Base-by-base conservation (phyloP, 208 protist genomes). In the Endotrypanum monterogeii region DNA sequence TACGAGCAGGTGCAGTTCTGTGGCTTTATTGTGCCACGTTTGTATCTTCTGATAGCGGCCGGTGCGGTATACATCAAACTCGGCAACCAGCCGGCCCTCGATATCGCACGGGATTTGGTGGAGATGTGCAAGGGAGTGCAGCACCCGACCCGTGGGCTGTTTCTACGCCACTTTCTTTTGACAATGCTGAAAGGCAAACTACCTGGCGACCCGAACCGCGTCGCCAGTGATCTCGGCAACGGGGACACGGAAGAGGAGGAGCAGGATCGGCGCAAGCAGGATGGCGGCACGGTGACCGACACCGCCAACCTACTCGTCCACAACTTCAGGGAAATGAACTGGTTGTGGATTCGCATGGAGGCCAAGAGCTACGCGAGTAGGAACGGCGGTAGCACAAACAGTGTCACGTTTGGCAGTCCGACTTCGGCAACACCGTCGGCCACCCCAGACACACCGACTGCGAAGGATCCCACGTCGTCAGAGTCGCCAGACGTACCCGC, bases 51-150 rank as follows among this genome's bases (percentile, higher is more conserved):
- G n/a, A 94, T 99, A 56, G 97, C 90, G 8, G 97, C 99, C 8
- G 99, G 98, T 44, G 76, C 92, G 23, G 94, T 99, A 54, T 99
- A 98, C 79, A 98, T 99, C 51, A 86, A 96, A 68, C 84, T 89
- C 5, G 90, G 97, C 12, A 69, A 82, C n/a, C 67, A 93, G 63
- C 96, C 96, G 6, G 90, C 91, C 12, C 91, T 98, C 70, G 98
- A 99, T 73, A 94, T 99, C 32, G 78, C 99, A 35, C 89, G 91
- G 18, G 99, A 99, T 83, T 80, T 99, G 30, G 93, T 99, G 57
- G 99, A 99, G 78, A 99, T 99, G 98, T 99, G 98, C 84, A 97
- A 99, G 70, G 99, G 99, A 28, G 98, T 99, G 54, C 99, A 99
- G 91, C 99, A 99, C 89, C 99, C 99, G 37, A 99, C 98, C 18